Conservation (phyloP, 2,329 filamentous ascomycete genomes). For the Grosmannia huntii region DNA sequence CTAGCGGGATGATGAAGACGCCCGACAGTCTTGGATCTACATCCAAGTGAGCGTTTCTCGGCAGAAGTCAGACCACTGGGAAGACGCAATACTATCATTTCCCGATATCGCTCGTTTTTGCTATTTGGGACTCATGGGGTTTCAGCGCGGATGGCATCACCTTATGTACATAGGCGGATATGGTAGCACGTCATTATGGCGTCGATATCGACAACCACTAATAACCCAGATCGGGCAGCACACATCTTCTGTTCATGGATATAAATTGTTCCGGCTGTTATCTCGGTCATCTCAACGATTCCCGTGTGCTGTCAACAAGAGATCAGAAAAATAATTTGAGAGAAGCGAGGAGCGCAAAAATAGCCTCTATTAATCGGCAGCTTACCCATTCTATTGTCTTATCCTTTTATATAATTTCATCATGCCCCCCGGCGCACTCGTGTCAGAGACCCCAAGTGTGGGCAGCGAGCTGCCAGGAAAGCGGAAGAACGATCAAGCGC, state of each 20-base stretch:
- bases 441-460: constrained; percentile 1
- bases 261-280: background rate
- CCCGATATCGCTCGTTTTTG: background rate
- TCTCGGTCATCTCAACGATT: background rate
- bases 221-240: background rate
- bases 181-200: constrained; percentile 2
- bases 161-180: background rate
- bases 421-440: constrained; percentile 13
- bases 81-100: background rate
- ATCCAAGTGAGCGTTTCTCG: background rate
- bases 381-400: background rate
- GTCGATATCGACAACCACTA: constrained; percentile 1
- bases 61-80: background rate
- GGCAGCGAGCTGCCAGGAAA: constrained; percentile 9
- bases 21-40: background rate
- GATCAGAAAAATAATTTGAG: background rate
- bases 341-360: background rate
- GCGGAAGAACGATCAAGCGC: constrained; percentile 20
- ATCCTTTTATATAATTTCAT: background rate
- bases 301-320: background rate
- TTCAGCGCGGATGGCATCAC: background rate
- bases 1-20: background rate
- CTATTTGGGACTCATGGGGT: background rate
- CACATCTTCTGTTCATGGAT: background rate
- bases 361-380: background rate